phyloP scores from a whole-genome alignment of 1,284 basidiomycete species.

The Malassezia psittaci region DNA sequence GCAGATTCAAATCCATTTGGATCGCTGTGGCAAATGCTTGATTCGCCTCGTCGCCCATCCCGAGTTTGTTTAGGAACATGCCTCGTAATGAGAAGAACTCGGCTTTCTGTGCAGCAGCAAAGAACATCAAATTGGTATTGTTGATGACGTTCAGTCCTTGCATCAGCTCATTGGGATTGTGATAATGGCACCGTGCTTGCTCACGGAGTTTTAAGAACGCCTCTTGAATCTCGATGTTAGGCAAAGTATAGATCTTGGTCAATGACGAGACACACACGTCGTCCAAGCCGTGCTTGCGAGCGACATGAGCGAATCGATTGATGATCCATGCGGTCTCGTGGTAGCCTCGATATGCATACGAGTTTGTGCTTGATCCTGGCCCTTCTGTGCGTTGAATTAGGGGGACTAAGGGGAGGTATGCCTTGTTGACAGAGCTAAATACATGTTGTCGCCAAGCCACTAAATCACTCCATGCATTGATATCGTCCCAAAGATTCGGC shows the following conservation, averaged over 20 bases:
- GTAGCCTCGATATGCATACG: constrained; percentile 93
- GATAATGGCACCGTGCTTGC: constrained; percentile 98
- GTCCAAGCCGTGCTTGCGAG: constrained; percentile 87
- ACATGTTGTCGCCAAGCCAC: constrained; percentile 93
- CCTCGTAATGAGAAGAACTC: constrained; percentile 99
- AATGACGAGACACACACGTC: constrained; percentile 92
- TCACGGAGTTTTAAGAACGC: constrained; percentile 97
- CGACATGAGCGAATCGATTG: constrained; percentile 98
- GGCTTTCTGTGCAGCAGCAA: constrained; percentile 84
- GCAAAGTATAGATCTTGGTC: constrained; percentile 95
- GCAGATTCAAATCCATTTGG: constrained; percentile 84
- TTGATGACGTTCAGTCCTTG: constrained; percentile 96
- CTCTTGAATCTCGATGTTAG: constrained; percentile 99
- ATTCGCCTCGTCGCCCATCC: constrained; percentile 81
- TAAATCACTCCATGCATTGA: constrained; percentile 95
- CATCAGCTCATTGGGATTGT: constrained; percentile 82
- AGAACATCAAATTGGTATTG: constrained; percentile 98
- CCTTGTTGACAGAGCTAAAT: constrained; percentile 86
- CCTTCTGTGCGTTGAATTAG: constrained; percentile 50
- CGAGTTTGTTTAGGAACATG: constrained; percentile 89
- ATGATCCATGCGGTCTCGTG: constrained; percentile 99
- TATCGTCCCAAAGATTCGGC: constrained; percentile 92
- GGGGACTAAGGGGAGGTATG: constrained; percentile 71
- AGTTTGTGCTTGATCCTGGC: constrained; percentile 54
- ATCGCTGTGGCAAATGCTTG: constrained; percentile 65